Conservation (phyloP, 306 rosid genomes). For the Cercis canadensis region DNA sequence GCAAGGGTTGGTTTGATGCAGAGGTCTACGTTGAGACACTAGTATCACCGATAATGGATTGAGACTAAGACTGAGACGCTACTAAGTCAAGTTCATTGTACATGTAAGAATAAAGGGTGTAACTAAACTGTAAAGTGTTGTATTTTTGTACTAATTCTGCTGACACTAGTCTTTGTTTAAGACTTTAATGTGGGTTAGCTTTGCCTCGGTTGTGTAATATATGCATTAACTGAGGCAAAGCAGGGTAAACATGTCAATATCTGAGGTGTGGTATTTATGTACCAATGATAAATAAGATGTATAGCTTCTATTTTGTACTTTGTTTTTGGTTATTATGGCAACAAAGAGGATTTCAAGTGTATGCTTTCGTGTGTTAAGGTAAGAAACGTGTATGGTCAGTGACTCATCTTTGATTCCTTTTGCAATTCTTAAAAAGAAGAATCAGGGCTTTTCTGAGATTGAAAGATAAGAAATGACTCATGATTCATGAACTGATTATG, state of each 20-base stretch:
- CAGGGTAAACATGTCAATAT: constrained; percentile 34
- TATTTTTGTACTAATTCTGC: background rate
- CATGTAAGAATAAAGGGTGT: constrained; percentile 32
- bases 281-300: constrained; percentile 13
- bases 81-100: background rate
- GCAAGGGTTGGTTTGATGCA: constrained; percentile 68
- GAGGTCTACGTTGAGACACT: constrained; percentile 55
- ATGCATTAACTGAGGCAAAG: too few relatives aligned
- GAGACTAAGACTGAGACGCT: background rate
- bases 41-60: constrained; percentile 49
- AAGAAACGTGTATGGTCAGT: constrained; percentile 29
- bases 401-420: constrained; percentile 27
- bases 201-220: too few relatives aligned
- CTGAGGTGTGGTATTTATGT: constrained; percentile 9
- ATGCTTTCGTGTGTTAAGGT: constrained; percentile 41
- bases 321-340: background rate
- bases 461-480: too few relatives aligned
- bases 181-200: background rate
- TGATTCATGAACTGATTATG: too few relatives aligned
- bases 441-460: background rate
- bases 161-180: background rate
- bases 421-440: constrained; percentile 10
- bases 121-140: constrained; percentile 18
- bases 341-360: too few relatives aligned
- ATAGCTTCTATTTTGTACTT: background rate